Percentiles rank a stretch among this genome's conserved stretches.
These are phyloP conservation scores for Leucoagaricus sp. DNA, from an alignment of 1,284 basidiomycete genomes.

Conservation along the genomic window DNA sequence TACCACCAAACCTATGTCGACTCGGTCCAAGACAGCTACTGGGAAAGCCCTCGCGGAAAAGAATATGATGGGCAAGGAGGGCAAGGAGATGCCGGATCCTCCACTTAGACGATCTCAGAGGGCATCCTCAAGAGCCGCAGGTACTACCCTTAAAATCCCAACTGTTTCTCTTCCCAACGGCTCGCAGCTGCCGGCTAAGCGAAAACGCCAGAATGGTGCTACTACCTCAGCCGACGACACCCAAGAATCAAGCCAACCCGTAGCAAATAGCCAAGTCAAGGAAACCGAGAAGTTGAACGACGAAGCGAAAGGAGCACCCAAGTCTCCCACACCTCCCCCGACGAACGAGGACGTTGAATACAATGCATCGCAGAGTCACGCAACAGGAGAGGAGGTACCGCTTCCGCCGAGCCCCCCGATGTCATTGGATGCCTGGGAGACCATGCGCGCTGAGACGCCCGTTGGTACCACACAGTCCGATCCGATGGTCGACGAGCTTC, in stretches of 20 bases:
- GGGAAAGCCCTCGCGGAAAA: neutral
- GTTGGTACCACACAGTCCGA: slow-evolving; percentile 9
- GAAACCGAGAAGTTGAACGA: neutral
- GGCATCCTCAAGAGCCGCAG: neutral
- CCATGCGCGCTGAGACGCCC: slow-evolving; percentile 1
- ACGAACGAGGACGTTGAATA: neutral
- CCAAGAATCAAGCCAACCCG: neutral
- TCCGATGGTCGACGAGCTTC: slow-evolving; percentile 13
- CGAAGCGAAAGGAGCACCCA: neutral
- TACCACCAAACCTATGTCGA: neutral
- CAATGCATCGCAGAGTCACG: neutral
- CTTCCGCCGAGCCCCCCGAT: slow-evolving; percentile 7
- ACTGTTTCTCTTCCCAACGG: neutral
- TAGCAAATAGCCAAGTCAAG: neutral
- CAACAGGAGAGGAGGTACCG: neutral
- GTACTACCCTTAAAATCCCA: neutral
- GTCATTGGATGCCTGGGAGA: slow-evolving; percentile 10
- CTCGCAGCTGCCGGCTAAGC: neutral
- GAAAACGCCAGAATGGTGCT: neutral
- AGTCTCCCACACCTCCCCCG: neutral
- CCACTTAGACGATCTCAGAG: slow-evolving; percentile 5
- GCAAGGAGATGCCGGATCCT: neutral
- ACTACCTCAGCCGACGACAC: neutral
- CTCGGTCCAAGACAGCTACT: neutral
- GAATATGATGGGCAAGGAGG: neutral